phyloP scores from a whole-genome alignment of 805 yeast species.

The Candida boidinii region DNA sequence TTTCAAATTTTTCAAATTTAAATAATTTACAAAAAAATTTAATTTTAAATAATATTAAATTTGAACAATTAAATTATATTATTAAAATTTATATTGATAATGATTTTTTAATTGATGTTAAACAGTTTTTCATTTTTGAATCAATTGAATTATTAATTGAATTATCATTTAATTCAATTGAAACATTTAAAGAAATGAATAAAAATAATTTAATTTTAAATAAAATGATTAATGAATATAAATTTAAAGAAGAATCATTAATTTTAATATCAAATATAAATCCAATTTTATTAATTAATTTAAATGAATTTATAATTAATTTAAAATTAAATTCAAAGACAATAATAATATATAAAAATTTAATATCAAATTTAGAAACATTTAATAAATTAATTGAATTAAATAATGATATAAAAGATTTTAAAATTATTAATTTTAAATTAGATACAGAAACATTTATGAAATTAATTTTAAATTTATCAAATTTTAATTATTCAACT shows the following conservation, averaged over 20 bases:
- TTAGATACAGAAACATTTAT: conserved; percentile 18
- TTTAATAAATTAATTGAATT: conserved; percentile 15
- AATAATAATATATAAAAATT: conserved; percentile 15
- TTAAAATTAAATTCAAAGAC: conserved; percentile 17
- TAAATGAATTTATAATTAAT: conserved; percentile 8
- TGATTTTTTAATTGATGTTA: conserved; percentile 16
- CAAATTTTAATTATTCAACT: conserved; percentile 14
- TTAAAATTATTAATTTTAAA: too few relatives aligned
- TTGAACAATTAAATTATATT: conserved; percentile 15
- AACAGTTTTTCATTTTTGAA: conserved; percentile 15
- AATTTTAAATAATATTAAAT: conserved; percentile 8
- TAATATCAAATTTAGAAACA: conserved; percentile 11
- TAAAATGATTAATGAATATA: conserved; percentile 4
- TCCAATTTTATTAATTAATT: conserved; percentile 13
- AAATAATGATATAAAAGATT: too few relatives aligned
- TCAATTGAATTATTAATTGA: conserved; percentile 12
- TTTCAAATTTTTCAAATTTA: conserved; percentile 7
- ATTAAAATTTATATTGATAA: conserved; percentile 15
- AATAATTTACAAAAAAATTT: conserved; percentile 1
- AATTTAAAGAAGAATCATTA: conserved; percentile 9
- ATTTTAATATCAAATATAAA: conserved; percentile 19
- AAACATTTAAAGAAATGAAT: conserved; percentile 16
- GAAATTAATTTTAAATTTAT: conserved; percentile 15
- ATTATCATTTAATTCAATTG: conserved; percentile 10
- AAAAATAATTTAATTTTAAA: conserved; percentile 13